Base-by-base conservation (phyloP, 2,329 filamentous ascomycete genomes). In the Nothophoma quercina region DNA sequence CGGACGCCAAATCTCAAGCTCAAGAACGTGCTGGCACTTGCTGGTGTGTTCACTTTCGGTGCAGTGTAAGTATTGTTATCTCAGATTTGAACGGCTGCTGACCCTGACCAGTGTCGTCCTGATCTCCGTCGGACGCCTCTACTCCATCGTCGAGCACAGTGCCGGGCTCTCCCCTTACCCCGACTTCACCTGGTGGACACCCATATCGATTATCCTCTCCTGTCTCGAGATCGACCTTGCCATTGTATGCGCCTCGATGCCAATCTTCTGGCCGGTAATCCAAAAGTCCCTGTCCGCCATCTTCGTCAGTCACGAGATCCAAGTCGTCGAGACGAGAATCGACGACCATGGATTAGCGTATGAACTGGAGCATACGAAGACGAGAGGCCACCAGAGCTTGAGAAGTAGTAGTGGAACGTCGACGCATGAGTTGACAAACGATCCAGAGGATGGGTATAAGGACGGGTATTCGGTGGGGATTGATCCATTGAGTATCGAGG, bases 261-360 rank as follows among this genome's bases (percentile, higher is more conserved):
- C 71, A 7, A 68, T 73, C 32, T 73, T 73, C 62, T 73, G 70
- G 70, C 71, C 71, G 3, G 51, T 71, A 7, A 54, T 73, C 40
- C 59, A 67, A 21, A 56, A 59, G 30, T 64, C 64, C 3, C 34
- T 70, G 23, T 41, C 55, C 13, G 58, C 65, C 26, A 73, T 73
- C 33, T 69, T 73, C 30, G 65, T 72, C 38, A 71, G 65, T 7
- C 67, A 63, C 51, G 69, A 74, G 42, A 65, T 75, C 19, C 52
- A 69, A 12, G 60, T 75, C 5, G 64, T 61, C 1, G 69, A 72
- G 26, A 66, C 71, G 19, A 63, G 58, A 9, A 43, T 63, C 7
- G 60, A 68, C 22, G 58, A 64, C 19, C 56, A 61, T 12, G 67
- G 68, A 13, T 51, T 66, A 5, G 55, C 60, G 12, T 69, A 70